Conservation (phyloP, 2,329 filamentous ascomycete genomes). For the Xylaria arbuscula region DNA sequence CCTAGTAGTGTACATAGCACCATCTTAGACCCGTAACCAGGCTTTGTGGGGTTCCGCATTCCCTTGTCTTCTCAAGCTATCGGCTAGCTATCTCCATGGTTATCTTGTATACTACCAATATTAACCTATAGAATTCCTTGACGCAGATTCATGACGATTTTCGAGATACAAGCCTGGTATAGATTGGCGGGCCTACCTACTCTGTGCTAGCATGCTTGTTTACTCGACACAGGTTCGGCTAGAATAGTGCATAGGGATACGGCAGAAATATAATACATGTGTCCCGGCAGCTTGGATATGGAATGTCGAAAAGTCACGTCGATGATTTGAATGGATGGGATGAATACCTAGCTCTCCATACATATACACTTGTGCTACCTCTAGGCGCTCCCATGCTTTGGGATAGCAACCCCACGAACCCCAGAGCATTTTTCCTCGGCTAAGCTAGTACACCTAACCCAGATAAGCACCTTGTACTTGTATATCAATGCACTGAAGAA, state of each 20-base stretch:
- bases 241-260: neutral
- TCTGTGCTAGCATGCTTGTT: too few relatives aligned
- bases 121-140: neutral
- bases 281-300: constrained; percentile 15
- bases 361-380: too few relatives aligned
- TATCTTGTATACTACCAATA: neutral
- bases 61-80: neutral
- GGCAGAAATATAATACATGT: neutral
- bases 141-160: neutral
- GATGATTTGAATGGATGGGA: neutral
- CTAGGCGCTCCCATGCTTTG: too few relatives aligned
- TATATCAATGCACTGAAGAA: too few relatives aligned
- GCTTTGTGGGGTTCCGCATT: neutral
- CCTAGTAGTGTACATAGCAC: too few relatives aligned
- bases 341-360: too few relatives aligned
- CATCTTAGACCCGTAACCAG: neutral
- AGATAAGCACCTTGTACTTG: neutral
- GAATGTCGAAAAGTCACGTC: constrained; percentile 1
- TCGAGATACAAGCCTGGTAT: neutral
- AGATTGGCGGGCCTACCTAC: too few relatives aligned
- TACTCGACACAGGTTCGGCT: too few relatives aligned
- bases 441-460: neutral
- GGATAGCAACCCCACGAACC: too few relatives aligned
- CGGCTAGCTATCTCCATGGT: neutral
- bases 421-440: too few relatives aligned